Evolutionary conservation across 106 monocot genomes (phyloP).

Genomic region (Iris macrosiphon): DNA sequence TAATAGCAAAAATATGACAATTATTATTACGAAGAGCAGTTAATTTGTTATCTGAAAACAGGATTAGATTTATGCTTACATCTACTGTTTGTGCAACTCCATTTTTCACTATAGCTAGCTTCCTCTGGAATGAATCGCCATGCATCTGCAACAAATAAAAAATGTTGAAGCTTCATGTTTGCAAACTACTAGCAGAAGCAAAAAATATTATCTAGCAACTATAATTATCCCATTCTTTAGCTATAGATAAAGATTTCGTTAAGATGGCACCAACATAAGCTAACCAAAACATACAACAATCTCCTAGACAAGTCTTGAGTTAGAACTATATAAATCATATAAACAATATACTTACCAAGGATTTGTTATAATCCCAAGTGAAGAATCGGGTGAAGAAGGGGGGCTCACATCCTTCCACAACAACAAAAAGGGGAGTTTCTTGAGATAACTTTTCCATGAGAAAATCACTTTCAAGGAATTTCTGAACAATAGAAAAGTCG

Average conservation of each 20-base stretch:
- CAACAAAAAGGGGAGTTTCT: slow-evolving; percentile 41
- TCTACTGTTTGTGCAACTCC: slow-evolving; percentile 18
- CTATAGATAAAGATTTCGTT: background rate
- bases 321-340: background rate
- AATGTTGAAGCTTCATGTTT: background rate
- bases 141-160: slow-evolving; percentile 43
- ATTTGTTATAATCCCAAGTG: slow-evolving; percentile 58
- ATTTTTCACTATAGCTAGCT: slow-evolving; percentile 57
- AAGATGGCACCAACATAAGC: background rate
- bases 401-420: slow-evolving; percentile 69
- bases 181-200: background rate
- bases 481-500: slow-evolving; percentile 17
- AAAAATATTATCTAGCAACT: slow-evolving; percentile 1
- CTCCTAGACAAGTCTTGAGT: background rate
- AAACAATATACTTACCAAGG: slow-evolving; percentile 17
- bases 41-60: slow-evolving; percentile 1
- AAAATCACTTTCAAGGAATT: slow-evolving; percentile 51
- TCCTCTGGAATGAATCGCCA: slow-evolving; percentile 76
- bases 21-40: too few species aligned
- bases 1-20: too few species aligned
- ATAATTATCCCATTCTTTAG: background rate
- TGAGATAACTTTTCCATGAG: slow-evolving; percentile 33
- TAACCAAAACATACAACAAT: background rate
- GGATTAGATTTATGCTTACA: background rate
- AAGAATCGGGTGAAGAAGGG: slow-evolving; percentile 69